Conservation (phyloP, 192 early-diverging fungal species). For the Coemansia sp. region DNA sequence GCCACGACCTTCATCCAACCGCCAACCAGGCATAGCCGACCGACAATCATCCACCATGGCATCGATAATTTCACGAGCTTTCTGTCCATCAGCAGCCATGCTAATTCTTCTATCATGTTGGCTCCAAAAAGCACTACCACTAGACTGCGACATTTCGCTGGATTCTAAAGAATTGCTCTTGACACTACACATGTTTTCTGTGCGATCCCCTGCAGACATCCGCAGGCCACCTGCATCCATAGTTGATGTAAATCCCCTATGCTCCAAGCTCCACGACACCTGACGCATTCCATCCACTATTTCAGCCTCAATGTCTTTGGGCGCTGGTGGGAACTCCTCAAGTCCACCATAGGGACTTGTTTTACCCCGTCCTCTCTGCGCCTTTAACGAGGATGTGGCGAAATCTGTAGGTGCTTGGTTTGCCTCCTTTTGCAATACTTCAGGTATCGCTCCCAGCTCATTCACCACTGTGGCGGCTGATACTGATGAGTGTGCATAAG, state of each 20-base stretch:
- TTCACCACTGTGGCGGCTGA: slow-evolving; percentile 29
- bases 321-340: slow-evolving; percentile 13
- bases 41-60: slow-evolving; percentile 45
- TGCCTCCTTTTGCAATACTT: background rate
- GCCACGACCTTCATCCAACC: slow-evolving; percentile 23
- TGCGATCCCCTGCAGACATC: slow-evolving; percentile 27
- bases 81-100: slow-evolving; percentile 9
- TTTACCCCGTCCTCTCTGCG: background rate
- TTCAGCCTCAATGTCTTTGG: too few species aligned
- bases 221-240: too few species aligned
- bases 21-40: slow-evolving; percentile 22
- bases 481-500: slow-evolving; percentile 16
- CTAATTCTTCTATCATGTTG: slow-evolving; percentile 27
- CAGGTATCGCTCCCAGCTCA: background rate
- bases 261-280: background rate
- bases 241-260: background rate
- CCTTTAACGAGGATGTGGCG: background rate
- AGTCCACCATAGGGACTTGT: background rate
- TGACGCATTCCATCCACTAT: slow-evolving; percentile 1
- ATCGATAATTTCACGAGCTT: slow-evolving; percentile 20
- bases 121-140: slow-evolving; percentile 34
- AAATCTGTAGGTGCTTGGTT: too few species aligned
- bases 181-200: too few species aligned
- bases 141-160: too few species aligned
- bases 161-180: too few species aligned